Percentiles rank a stretch among this genome's conserved stretches.
These are phyloP conservation scores for Xylaria sp. DNA, from an alignment of 2,329 filamentous ascomycete species.

Conservation along the genomic window DNA sequence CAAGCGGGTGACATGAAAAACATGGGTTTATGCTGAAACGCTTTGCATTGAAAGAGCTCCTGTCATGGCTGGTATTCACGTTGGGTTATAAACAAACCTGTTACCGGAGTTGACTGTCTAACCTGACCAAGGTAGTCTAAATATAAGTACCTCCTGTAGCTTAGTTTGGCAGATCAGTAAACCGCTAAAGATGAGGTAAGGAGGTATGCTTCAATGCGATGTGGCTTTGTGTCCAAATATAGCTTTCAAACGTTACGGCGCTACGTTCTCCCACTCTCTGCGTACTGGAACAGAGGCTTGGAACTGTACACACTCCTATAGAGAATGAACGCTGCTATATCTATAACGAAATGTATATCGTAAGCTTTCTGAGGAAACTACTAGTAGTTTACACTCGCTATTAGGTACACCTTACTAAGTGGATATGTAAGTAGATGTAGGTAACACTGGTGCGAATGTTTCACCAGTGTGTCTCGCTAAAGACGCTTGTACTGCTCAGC, in stretches of 20 bases:
- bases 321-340: background rate
- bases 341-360: background rate
- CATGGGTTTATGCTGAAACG: slow-evolving; percentile 6
- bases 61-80: slow-evolving; percentile 1
- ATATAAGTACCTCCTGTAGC: background rate
- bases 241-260: background rate
- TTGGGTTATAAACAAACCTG: slow-evolving; percentile 19
- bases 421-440: background rate
- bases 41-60: slow-evolving; percentile 18
- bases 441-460: slow-evolving; percentile 27
- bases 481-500: slow-evolving; percentile 63
- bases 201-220: slow-evolving; percentile 7
- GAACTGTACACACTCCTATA: background rate
- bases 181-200: background rate
- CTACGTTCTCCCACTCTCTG: background rate
- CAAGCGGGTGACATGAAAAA: background rate
- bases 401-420: background rate
- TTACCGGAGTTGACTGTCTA: slow-evolving; percentile 4
- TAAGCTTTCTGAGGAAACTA: slow-evolving; percentile 40
- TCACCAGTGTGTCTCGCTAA: slow-evolving; percentile 76
- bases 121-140: background rate
- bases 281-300: background rate
- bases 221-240: slow-evolving; percentile 24
- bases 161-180: too few relatives aligned
- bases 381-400: background rate